Evolutionary conservation across 2,329 filamentous ascomycete species (phyloP), one percentile per base, ranked within the genome.

Genomic region (Trichoderma arundinaceum): DNA sequence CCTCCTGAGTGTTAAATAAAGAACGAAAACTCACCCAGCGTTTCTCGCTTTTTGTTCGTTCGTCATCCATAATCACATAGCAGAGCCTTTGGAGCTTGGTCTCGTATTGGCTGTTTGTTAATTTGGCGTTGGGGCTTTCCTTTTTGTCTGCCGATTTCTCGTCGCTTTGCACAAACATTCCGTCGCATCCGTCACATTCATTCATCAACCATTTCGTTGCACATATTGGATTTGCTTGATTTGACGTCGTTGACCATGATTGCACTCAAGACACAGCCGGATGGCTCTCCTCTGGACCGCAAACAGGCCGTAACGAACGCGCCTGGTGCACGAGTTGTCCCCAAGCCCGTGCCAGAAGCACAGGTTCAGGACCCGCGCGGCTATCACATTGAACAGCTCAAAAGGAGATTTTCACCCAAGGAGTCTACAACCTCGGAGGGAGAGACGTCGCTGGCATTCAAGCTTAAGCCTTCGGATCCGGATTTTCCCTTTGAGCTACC

Each of bases 401-500:
- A 86, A 71, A 86, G 86, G 68, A 85, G 92, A 39, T 94, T 87
- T 75, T 81, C 79, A 1, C 80, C 84, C 7, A 78, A 77, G 56
- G 80, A 84, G 67, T 76, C 78, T 10, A 77, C 72, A 13, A 72
- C 80, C 3, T 73, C 76, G 7, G 76, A 83, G 67, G 82, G 84
- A 56, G 81, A 81, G 3, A 86, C 85, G 0, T 82, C 84, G 15
- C 77, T 94, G 44, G 77, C 81, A 9, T 91, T 94, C 76, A 86
- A 82, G 59, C 78, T 95, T 68, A 79, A 78, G 12, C 92, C 92
- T 5, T 92, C 91, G 6, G 92, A 95, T 74, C 92, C 92, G 0
- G 92, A 95, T 73, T 94, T 95, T 72, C 90, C 92, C 0, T 94
- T 92, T 75, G 90, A 93, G 68, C 80, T 94, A 73, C 83, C 87